Evolutionary conservation across 1,284 basidiomycete genomes (phyloP).

Genomic region (Taiwanofungus camphoratus): DNA sequence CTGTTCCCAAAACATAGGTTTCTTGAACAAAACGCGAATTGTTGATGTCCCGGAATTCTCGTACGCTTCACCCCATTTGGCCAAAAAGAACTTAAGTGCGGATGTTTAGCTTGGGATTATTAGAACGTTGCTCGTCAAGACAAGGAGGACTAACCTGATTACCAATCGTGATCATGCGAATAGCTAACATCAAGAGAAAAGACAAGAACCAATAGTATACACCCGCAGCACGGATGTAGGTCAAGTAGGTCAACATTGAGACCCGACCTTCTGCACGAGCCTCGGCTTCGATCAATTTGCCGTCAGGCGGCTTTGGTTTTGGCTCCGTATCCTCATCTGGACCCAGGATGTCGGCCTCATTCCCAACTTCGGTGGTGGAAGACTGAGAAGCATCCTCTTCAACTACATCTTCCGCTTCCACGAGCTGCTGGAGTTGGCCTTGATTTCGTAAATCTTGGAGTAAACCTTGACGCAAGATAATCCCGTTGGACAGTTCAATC

Average conservation of each 20-base stretch:
- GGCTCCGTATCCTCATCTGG: constrained; percentile 8
- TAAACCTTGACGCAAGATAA: constrained; percentile 50
- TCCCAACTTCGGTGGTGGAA: constrained; percentile 24
- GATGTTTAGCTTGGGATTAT: neutral
- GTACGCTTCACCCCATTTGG: constrained; percentile 61
- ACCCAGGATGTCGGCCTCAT: constrained; percentile 34
- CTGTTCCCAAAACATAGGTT: constrained; percentile 34
- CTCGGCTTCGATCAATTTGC: constrained; percentile 60
- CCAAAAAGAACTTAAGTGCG: constrained; percentile 47
- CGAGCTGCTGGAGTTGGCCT: constrained; percentile 46
- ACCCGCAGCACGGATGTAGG: constrained; percentile 60
- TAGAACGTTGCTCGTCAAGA: neutral
- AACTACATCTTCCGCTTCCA: constrained; percentile 41
- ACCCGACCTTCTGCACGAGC: constrained; percentile 62
- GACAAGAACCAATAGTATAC: constrained; percentile 50
- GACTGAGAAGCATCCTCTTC: constrained; percentile 20
- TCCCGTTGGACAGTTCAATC: constrained; percentile 60
- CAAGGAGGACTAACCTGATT: constrained; percentile 42
- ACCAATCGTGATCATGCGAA: constrained; percentile 49
- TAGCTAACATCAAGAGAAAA: constrained; percentile 46
- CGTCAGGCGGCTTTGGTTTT: constrained; percentile 23
- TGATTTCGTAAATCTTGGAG: constrained; percentile 49
- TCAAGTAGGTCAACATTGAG: constrained; percentile 49
- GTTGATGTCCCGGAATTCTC: constrained; percentile 32
- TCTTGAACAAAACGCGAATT: constrained; percentile 21